Evolutionary conservation across 768 basidiomycete species (phyloP), one percentile per base, ranked within the genome.

Genomic region (Hortiboletus campestris): DNA sequence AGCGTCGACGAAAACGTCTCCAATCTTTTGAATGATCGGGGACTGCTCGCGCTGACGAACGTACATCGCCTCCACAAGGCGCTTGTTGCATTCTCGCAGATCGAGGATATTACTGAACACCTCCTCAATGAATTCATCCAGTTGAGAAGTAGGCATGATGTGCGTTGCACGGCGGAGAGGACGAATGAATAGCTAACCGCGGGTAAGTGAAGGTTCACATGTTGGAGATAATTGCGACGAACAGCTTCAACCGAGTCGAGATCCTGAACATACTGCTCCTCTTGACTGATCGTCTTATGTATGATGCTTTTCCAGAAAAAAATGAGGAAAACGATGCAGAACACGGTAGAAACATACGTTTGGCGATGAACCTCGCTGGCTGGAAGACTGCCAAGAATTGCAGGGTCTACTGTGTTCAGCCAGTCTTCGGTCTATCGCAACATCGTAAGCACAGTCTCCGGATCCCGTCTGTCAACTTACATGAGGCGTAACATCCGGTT

Each of bases 51-150:
- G 73, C 67, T 98, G 93, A 31, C 94, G 84, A 40, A 93, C 87
- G 62, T 87, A 84, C 74, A 98, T 82, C 4, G 89, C 83, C 64
- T 95, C 91, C 16, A 98, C 78, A n/a, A 97, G 77, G 12, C 85
- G 80, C 31, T 84, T 80, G 63, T 89, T 92, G 65, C 89, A 88
- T 67, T 90, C 88, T 17, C 91, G 82, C n/a, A 98, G 76, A 57
- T 92, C 91, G 6, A 89, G 77, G 39, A 95, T 85, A 67, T 97
- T 97, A 47, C 89, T 85, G 59, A 98, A 95, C 4, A 95, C 87
- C 34, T 91, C 88, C 42, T 91, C 89, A 47, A 97, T 86, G 70
- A 98, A 96, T 34, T 87, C 84, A 32, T 91, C 88, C 8, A 96
- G 71, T 32, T 83, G 77, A 25, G 79, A 65, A 5, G 77, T 72